Percentiles rank a stretch among this genome's conserved stretches.
phyloP scores from a whole-genome alignment of 768 basidiomycete genomes.

The Gloeopeniophorella convolvens region DNA sequence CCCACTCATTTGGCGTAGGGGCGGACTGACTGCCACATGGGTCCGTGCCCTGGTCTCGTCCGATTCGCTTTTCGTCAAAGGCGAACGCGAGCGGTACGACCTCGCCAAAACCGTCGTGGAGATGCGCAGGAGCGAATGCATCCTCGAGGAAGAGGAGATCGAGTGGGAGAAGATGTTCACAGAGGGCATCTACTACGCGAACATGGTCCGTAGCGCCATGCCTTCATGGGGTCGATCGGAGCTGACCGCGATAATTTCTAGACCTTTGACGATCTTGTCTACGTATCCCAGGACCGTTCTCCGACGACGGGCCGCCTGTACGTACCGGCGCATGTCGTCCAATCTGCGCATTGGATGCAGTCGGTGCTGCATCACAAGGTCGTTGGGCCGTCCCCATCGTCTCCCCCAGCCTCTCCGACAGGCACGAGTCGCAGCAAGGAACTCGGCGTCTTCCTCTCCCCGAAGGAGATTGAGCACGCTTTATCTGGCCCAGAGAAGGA shows the following conservation, averaged over 20 bases:
- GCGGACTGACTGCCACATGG: conserved; percentile 70
- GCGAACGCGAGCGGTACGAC: conserved; percentile 75
- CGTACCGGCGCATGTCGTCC: conserved; percentile 59
- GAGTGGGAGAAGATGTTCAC: conserved; percentile 68
- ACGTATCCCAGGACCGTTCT: conserved; percentile 69
- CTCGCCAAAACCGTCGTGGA: conserved; percentile 73
- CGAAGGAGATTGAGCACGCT: conserved; percentile 42
- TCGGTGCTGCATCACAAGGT: conserved; percentile 60
- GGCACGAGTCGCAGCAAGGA: conserved; percentile 45
- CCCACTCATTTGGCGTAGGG: conserved; percentile 65
- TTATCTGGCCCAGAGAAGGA: conserved; percentile 23
- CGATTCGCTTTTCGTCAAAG: conserved; percentile 72
- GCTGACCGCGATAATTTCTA: too few species aligned
- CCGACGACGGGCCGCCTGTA: conserved; percentile 62
- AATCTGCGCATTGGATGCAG: conserved; percentile 76
- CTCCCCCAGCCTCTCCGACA: conserved; percentile 32
- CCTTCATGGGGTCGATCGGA: too few species aligned
- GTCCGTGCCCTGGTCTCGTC: conserved; percentile 66
- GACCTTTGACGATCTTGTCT: conserved; percentile 74
- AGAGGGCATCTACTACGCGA: conserved; percentile 75
- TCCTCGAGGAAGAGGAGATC: conserved; percentile 56
- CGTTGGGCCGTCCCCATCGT: conserved; percentile 30
- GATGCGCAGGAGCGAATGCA: conserved; percentile 51
- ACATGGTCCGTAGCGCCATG: conserved; percentile 54
- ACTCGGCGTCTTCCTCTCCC: conserved; percentile 53